Evolutionary conservation across 1,139 yeast species (phyloP).

Genomic region (Yamadazyma sp.): DNA sequence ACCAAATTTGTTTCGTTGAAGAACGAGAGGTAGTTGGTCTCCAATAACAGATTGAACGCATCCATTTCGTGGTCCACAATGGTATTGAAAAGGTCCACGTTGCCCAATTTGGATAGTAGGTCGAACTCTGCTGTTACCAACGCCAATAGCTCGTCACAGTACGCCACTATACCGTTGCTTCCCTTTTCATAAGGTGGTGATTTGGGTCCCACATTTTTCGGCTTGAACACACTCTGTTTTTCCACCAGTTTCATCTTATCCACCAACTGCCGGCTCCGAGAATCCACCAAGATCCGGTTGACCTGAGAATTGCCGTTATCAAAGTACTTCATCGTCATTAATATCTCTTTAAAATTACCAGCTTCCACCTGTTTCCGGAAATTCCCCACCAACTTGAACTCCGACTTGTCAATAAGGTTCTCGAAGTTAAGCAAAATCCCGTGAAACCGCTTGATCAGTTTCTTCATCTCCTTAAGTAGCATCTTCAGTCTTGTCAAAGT

Average conservation of each 20-base stretch:
- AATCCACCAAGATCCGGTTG: conserved; percentile 44
- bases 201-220: conserved; percentile 28
- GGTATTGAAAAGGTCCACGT: conserved; percentile 17
- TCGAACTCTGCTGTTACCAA: conserved; percentile 50
- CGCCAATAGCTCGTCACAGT: conserved; percentile 52
- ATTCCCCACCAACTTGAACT: conserved; percentile 38
- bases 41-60: conserved; percentile 20
- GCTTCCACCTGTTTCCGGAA: conserved; percentile 23
- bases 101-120: conserved; percentile 26
- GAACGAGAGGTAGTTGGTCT: conserved; percentile 16
- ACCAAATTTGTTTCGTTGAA: conserved; percentile 16
- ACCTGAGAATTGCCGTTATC: conserved; percentile 27
- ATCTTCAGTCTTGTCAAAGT: conserved; percentile 34
- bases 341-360: conserved; percentile 22
- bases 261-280: conserved; percentile 45
- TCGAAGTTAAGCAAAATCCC: conserved; percentile 52
- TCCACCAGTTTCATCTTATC: conserved; percentile 40
- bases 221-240: conserved; percentile 12
- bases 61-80: conserved; percentile 25
- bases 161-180: conserved; percentile 56
- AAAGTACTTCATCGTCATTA: conserved; percentile 46
- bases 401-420: conserved; percentile 46
- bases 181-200: conserved; percentile 59
- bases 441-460: conserved; percentile 42
- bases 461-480: conserved; percentile 37